Percentiles rank a stretch among this genome's conserved stretches.
Evolutionary conservation across 805 yeast genomes (phyloP).

Genomic region (Myxozyma mucilagina): DNA sequence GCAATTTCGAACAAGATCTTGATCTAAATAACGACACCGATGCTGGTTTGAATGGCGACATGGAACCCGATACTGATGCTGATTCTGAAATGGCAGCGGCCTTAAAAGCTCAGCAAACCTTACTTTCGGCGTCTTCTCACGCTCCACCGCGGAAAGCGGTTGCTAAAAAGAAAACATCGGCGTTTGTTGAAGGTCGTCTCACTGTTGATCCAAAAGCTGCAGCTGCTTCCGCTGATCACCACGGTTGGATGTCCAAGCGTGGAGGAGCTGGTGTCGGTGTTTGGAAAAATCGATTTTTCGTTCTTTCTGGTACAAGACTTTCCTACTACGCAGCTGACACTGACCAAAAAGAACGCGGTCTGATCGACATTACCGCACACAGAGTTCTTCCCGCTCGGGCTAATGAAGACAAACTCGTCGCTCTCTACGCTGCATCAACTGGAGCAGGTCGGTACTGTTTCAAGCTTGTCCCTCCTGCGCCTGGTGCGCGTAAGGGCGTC

Average conservation of each 20-base stretch:
- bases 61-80: too few relatives aligned
- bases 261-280: constrained; percentile 83
- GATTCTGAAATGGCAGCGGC: too few relatives aligned
- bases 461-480: constrained; percentile 94
- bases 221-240: constrained; percentile 66
- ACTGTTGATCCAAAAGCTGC: constrained; percentile 74
- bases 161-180: constrained; percentile 45
- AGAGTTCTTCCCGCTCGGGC: constrained; percentile 79
- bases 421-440: constrained; percentile 87
- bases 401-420: constrained; percentile 76
- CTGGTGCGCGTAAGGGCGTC: constrained; percentile 91
- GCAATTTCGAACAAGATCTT: too few relatives aligned
- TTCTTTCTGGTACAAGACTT: constrained; percentile 87
- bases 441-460: constrained; percentile 94
- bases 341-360: constrained; percentile 84
- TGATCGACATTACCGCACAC: constrained; percentile 94
- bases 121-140: constrained; percentile 56
- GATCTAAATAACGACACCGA: too few relatives aligned
- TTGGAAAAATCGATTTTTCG: constrained; percentile 74
- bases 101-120: constrained; percentile 34
- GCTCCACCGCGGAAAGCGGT: constrained; percentile 40
- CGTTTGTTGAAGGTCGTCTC: constrained; percentile 74
- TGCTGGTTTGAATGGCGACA: too few relatives aligned
- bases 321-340: constrained; percentile 79
- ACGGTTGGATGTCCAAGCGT: constrained; percentile 96